Evolutionary conservation across 768 basidiomycete species (phyloP).

Genomic region (Rhodotorula kratochvilovae): DNA sequence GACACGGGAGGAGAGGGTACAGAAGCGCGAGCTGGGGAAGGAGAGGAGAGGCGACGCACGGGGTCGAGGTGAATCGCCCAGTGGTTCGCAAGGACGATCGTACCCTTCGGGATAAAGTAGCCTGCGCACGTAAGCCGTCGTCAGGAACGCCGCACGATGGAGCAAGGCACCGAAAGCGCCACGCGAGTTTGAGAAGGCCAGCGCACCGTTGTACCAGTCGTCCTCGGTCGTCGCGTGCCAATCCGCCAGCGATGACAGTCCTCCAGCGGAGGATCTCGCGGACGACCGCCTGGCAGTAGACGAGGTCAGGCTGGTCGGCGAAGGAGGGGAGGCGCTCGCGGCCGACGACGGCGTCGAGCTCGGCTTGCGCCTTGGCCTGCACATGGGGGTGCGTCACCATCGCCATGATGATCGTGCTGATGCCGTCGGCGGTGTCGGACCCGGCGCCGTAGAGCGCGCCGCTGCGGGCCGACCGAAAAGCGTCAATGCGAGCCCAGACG

Average conservation of each 20-base stretch:
- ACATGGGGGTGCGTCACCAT: constrained; percentile 21
- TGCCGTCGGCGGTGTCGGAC: constrained; percentile 29
- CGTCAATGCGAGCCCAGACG: neutral
- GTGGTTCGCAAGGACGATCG: constrained; percentile 37
- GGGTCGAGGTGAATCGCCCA: constrained; percentile 40
- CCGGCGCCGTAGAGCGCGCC: constrained; percentile 2
- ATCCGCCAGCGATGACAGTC: constrained; percentile 41
- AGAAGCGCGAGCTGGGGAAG: neutral
- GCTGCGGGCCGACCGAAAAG: too few relatives aligned
- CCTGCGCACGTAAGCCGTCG: neutral
- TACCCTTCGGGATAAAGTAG: constrained; percentile 38
- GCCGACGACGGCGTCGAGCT: constrained; percentile 42
- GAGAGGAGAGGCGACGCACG: neutral
- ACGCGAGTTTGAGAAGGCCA: too few relatives aligned
- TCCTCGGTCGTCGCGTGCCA: constrained; percentile 34
- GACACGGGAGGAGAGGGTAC: neutral
- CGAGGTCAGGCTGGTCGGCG: constrained; percentile 37
- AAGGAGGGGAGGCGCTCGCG: constrained; percentile 38
- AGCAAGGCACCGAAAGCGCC: neutral
- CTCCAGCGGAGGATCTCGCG: constrained; percentile 42
- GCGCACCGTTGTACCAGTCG: constrained; percentile 28
- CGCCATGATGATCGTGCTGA: constrained; percentile 24
- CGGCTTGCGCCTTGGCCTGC: constrained; percentile 29
- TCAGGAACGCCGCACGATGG: too few relatives aligned
- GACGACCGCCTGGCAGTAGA: constrained; percentile 38